These are phyloP conservation scores for Lipomyces orientalis DNA, from an alignment of 805 yeast species.

Conservation along the genomic window DNA sequence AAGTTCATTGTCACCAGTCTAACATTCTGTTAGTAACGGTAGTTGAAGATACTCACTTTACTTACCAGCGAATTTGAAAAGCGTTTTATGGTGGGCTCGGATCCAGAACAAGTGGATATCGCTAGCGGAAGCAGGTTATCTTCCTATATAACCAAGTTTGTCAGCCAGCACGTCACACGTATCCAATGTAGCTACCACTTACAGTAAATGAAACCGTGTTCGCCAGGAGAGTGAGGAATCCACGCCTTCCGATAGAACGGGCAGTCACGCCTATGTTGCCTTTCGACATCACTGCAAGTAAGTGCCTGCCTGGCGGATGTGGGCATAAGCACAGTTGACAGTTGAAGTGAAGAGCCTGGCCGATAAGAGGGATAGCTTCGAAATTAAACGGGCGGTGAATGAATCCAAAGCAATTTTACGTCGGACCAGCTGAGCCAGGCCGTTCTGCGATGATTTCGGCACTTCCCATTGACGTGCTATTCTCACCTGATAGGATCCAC, in stretches of 20 bases:
- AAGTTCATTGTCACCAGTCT: background rate
- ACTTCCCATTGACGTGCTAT: too few relatives aligned
- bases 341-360: background rate
- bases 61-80: background rate
- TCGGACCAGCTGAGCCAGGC: background rate
- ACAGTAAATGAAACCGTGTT: background rate
- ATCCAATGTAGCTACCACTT: background rate
- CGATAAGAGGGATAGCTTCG: background rate
- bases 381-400: background rate
- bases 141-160: background rate
- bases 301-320: background rate
- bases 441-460: background rate
- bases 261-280: background rate
- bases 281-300: background rate
- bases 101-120: background rate
- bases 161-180: background rate
- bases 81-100: background rate
- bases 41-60: background rate
- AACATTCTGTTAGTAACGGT: background rate
- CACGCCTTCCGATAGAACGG: background rate
- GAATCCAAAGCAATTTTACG: background rate
- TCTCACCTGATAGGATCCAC: too few relatives aligned
- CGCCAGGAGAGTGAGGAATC: background rate
- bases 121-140: background rate
- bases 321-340: background rate